These are phyloP conservation scores for Aspergillus brasiliensis DNA, from an alignment of 2,329 filamentous ascomycete genomes.

Conservation along the genomic window DNA sequence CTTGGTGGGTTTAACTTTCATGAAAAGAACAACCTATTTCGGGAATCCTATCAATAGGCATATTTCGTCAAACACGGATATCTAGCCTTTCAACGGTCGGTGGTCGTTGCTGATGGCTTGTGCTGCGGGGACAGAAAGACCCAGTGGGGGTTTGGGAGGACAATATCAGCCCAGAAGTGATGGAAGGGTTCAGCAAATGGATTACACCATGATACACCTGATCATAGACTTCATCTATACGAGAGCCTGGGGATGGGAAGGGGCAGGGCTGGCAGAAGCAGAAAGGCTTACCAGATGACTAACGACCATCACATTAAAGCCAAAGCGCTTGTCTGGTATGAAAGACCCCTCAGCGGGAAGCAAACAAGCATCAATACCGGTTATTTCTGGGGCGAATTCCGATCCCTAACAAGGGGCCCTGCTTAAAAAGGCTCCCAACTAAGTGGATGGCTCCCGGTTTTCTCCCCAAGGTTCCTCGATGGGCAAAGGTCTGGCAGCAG, in stretches of 20 bases:
- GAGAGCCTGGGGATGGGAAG: not conserved
- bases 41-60: not conserved
- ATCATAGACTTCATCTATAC: not conserved
- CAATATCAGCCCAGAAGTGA: not conserved
- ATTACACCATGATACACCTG: not conserved
- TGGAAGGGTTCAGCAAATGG: not conserved
- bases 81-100: not conserved
- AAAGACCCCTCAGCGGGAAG: not conserved
- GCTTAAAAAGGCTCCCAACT: not conserved
- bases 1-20: not conserved
- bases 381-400: not conserved
- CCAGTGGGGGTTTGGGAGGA: not conserved
- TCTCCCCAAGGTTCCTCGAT: not conserved
- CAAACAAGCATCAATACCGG: conserved; percentile 8
- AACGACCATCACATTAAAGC: not conserved
- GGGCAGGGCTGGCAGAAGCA: not conserved
- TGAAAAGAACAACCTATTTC: not conserved
- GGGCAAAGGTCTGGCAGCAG: not conserved
- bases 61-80: not conserved
- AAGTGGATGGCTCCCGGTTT: not conserved
- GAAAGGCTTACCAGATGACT: not conserved
- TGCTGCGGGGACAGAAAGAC: not conserved
- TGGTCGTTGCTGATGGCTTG: not conserved
- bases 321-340: conserved; percentile 1
- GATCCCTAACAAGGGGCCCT: not conserved